These are phyloP conservation scores for Codiaeum variegatum DNA, from an alignment of 441 rosid genomes.

Conservation along the genomic window DNA sequence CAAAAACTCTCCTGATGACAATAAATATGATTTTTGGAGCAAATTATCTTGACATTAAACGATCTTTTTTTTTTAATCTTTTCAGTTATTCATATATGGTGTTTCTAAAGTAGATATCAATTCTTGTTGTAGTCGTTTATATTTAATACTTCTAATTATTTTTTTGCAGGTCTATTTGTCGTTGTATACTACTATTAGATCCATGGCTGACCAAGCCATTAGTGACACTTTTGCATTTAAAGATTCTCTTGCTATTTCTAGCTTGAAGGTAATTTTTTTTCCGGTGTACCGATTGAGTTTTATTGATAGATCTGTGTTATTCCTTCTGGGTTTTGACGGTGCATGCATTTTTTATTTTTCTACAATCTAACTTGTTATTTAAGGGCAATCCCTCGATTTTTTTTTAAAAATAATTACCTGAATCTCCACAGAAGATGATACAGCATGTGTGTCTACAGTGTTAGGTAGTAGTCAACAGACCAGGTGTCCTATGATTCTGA, in stretches of 20 bases:
- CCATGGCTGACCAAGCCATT: constrained; percentile 63
- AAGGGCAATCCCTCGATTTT: neutral
- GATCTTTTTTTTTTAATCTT: too few relatives aligned
- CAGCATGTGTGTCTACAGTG: neutral
- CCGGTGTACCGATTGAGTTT: neutral
- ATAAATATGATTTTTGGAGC: neutral
- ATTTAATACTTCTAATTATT: neutral
- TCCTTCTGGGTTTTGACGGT: neutral
- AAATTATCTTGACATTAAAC: neutral
- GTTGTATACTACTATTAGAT: constrained; percentile 63
- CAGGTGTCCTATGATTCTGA: neutral
- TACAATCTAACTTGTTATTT: neutral
- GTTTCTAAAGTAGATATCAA: neutral
- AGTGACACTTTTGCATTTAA: constrained; percentile 32
- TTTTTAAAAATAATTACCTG: neutral
- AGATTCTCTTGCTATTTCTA: constrained; percentile 69
- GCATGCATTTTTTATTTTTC: neutral
- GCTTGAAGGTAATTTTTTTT: constrained; percentile 60
- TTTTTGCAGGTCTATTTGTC: constrained; percentile 77
- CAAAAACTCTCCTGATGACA: neutral
- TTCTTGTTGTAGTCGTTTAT: neutral
- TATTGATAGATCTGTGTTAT: neutral
- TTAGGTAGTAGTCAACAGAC: neutral
- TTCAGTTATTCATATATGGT: neutral
- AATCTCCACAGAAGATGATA: neutral